Conservation (phyloP, 345 rosid genomes). For the Euphorbia pulcherrima region DNA sequence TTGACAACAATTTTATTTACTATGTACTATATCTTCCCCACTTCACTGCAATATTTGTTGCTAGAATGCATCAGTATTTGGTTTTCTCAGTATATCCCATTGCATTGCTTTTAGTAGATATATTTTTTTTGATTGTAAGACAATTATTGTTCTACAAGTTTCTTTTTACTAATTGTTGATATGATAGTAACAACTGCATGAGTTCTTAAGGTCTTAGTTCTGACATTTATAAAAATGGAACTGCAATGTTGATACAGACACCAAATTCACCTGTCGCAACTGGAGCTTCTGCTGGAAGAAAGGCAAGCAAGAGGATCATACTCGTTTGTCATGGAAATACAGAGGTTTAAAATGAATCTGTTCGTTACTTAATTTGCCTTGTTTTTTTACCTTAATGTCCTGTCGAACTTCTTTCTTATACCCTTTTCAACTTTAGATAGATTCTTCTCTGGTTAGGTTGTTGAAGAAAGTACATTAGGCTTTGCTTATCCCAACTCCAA, state of each 20-base stretch:
- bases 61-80: no score
- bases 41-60: neutral
- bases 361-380: neutral
- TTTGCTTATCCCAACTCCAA: constrained; percentile 1
- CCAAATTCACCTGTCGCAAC: constrained; percentile 72
- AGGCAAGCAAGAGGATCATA: constrained; percentile 61
- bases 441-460: neutral
- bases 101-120: no score
- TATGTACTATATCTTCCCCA: neutral
- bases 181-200: neutral
- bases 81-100: no score
- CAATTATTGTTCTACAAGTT: no score
- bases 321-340: constrained; percentile 74
- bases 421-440: neutral
- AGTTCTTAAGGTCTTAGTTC: neutral
- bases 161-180: neutral
- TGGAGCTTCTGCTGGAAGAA: constrained; percentile 71
- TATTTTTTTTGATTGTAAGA: no score
- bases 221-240: constrained; percentile 16
- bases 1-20: neutral
- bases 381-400: neutral
- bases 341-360: constrained; percentile 38
- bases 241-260: constrained; percentile 58
- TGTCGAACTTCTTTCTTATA: neutral
- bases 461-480: neutral